Conservation (phyloP, 805 yeast genomes). For the Debaryomyces castellii region DNA sequence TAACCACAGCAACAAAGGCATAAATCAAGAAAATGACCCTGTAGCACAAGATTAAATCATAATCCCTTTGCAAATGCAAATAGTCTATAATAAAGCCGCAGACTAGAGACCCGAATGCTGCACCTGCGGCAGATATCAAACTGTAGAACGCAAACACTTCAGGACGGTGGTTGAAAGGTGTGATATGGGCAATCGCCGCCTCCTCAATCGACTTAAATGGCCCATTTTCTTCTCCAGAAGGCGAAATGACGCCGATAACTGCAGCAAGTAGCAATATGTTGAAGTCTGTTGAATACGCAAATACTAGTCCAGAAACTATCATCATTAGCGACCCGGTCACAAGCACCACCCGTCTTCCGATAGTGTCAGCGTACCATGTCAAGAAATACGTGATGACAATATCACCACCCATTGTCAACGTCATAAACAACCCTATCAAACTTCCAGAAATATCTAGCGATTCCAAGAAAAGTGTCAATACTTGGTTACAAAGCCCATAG, state of each 20-base stretch:
- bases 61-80: constrained; percentile 28
- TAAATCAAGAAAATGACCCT: constrained; percentile 58
- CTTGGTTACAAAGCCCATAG: constrained; percentile 78
- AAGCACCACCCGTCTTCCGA: constrained; percentile 70
- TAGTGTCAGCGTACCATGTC: constrained; percentile 73
- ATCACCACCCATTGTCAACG: constrained; percentile 78
- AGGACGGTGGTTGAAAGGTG: constrained; percentile 63
- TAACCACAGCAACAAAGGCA: constrained; percentile 51
- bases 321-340: constrained; percentile 63
- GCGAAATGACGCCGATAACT: constrained; percentile 80
- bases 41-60: constrained; percentile 46
- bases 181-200: constrained; percentile 75
- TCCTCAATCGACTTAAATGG: constrained; percentile 88
- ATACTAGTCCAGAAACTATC: constrained; percentile 64
- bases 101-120: constrained; percentile 67
- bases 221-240: constrained; percentile 88
- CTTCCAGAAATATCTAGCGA: constrained; percentile 54
- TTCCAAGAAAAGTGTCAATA: constrained; percentile 65
- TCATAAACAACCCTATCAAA: constrained; percentile 76
- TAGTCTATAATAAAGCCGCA: constrained; percentile 61
- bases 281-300: constrained; percentile 56
- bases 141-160: constrained; percentile 76
- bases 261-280: constrained; percentile 65
- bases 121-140: constrained; percentile 65
- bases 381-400: constrained; percentile 65